Conservation (phyloP, 345 rosid species). For the Psidium guajava region DNA sequence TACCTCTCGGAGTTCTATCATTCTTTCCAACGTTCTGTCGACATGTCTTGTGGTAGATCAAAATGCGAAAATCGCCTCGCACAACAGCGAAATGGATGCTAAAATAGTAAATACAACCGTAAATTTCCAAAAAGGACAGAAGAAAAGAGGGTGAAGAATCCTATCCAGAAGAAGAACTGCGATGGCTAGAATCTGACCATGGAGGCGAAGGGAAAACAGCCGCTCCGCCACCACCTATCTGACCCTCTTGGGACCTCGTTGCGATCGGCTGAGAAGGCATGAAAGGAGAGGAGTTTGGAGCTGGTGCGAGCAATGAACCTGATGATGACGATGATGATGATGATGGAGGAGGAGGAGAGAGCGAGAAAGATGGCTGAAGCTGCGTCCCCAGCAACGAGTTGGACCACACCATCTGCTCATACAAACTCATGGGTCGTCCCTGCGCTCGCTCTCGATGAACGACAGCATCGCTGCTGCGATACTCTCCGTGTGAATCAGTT, state of each 20-base stretch:
- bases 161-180: slow-evolving; percentile 10
- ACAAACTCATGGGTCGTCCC: slow-evolving; percentile 15
- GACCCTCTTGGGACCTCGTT: background rate
- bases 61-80: background rate
- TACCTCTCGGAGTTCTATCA: background rate
- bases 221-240: background rate
- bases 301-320: background rate
- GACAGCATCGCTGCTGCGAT: background rate
- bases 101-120: too few relatives aligned
- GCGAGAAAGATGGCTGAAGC: slow-evolving; percentile 2
- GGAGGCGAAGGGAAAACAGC: background rate
- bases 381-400: slow-evolving; percentile 17
- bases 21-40: background rate
- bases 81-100: background rate
- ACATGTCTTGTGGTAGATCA: background rate
- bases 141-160: background rate
- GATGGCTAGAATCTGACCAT: slow-evolving; percentile 15
- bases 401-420: slow-evolving; percentile 21
- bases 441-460: background rate
- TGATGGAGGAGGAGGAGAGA: slow-evolving; percentile 4
- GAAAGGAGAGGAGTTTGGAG: background rate
- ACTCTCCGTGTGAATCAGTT: background rate
- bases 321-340: background rate
- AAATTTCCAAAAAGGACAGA: background rate
- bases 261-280: background rate